Percentiles rank a stretch among this genome's conserved stretches.
Evolutionary conservation across 805 yeast genomes (phyloP).

Genomic region (Wickerhamiella sorbophila): DNA sequence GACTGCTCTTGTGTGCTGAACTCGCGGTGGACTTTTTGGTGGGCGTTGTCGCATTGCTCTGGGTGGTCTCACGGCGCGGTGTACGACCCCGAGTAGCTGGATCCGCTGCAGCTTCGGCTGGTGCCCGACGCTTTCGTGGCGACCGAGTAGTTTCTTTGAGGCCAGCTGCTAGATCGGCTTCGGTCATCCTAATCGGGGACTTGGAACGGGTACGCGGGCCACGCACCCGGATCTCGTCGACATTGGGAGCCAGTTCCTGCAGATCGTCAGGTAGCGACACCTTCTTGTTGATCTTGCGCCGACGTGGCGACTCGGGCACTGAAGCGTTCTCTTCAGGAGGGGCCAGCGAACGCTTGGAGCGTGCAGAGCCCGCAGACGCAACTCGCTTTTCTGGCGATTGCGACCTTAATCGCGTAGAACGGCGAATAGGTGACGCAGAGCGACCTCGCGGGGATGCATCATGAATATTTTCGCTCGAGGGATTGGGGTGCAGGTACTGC

Average conservation of each 20-base stretch:
- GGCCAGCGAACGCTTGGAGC: not conserved
- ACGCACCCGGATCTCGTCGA: not conserved
- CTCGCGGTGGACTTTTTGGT: constrained; percentile 1
- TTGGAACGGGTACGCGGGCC: constrained; percentile 6
- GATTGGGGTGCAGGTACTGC: constrained; percentile 21
- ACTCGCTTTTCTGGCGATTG: not conserved
- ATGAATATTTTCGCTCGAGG: constrained; percentile 29
- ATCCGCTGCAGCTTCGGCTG: not conserved
- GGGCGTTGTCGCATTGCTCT: constrained; percentile 7
- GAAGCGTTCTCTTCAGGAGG: not conserved
- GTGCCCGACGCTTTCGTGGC: not conserved
- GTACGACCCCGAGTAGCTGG: not conserved
- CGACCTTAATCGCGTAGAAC: not conserved
- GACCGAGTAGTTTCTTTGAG: not conserved
- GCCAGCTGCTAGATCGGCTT: not conserved
- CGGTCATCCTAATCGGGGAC: constrained; percentile 3
- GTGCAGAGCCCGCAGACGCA: not conserved
- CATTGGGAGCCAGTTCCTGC: not conserved
- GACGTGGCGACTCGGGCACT: constrained; percentile 2
- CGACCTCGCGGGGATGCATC: constrained; percentile 21
- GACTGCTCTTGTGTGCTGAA: constrained; percentile 3
- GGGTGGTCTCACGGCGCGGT: constrained; percentile 2
- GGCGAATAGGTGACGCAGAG: constrained; percentile 1
- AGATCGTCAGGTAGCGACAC: not conserved
- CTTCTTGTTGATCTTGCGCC: constrained; percentile 3